These are phyloP conservation scores for Trypanosoma vivax DNA, from an alignment of 208 protist genomes.

Conservation along the genomic window DNA sequence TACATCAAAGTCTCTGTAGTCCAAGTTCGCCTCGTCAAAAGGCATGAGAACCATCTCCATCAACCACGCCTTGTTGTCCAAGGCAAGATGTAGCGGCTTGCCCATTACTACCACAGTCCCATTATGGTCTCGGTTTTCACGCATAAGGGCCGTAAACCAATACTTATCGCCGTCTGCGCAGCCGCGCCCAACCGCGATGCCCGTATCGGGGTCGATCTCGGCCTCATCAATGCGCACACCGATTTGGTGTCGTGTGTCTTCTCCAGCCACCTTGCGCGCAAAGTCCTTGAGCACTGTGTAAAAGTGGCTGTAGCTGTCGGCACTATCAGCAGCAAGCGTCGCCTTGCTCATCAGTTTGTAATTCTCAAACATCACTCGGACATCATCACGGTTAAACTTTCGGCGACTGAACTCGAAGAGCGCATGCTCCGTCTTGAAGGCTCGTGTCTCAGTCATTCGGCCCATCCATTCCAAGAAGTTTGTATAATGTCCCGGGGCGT, in stretches of 20 bases:
- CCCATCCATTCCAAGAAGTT: slow-evolving; percentile 91
- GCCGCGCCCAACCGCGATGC: slow-evolving; percentile 75
- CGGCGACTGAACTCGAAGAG: slow-evolving; percentile 84
- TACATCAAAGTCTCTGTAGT: slow-evolving; percentile 84
- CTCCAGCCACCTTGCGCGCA: slow-evolving; percentile 78
- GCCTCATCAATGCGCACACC: slow-evolving; percentile 86
- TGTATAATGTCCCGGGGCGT: slow-evolving; percentile 84
- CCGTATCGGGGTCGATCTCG: slow-evolving; percentile 70
- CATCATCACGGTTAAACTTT: slow-evolving; percentile 84
- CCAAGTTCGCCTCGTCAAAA: slow-evolving; percentile 82
- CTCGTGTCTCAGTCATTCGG: slow-evolving; percentile 76
- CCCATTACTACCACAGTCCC: slow-evolving; percentile 70
- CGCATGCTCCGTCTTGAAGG: slow-evolving; percentile 87
- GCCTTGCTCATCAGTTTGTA: slow-evolving; percentile 85
- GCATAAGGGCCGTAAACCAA: slow-evolving; percentile 69
- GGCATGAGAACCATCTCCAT: slow-evolving; percentile 88
- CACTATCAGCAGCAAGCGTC: slow-evolving; percentile 57
- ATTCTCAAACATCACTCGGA: slow-evolving; percentile 88
- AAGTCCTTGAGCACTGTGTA: slow-evolving; percentile 82
- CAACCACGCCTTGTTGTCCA: slow-evolving; percentile 85
- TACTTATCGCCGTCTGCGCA: slow-evolving; percentile 83
- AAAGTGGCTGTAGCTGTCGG: slow-evolving; percentile 89
- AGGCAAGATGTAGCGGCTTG: slow-evolving; percentile 60
- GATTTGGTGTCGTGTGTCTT: slow-evolving; percentile 85
- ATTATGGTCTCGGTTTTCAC: slow-evolving; percentile 72